Conservation (phyloP, 148 eudicot species). For the Persicaria maculosa region DNA sequence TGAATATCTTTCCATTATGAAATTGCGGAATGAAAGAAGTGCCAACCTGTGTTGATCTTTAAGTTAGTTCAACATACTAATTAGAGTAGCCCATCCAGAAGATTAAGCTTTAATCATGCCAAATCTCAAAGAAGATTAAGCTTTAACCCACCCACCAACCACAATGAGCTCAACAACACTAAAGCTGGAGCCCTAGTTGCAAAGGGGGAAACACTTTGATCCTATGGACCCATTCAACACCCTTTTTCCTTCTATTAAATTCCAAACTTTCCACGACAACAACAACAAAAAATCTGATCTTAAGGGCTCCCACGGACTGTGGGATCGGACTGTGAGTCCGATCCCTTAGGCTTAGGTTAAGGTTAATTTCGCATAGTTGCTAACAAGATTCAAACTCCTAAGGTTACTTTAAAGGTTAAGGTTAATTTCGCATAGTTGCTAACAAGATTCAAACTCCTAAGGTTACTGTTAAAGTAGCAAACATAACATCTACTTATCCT, state of each 20-base stretch:
- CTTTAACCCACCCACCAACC: constrained; percentile 7
- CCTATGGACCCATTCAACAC: constrained; percentile 1
- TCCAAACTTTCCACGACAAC: too few species aligned
- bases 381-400: too few species aligned
- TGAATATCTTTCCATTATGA: too few species aligned
- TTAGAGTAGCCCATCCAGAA: not conserved
- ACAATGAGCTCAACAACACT: constrained; percentile 4
- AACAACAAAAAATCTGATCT: not conserved
- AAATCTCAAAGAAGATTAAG: not conserved
- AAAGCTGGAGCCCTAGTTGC: not conserved
- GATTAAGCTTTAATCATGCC: constrained; percentile 10
- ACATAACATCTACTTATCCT: too few species aligned
- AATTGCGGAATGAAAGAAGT: too few species aligned
- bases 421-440: too few species aligned
- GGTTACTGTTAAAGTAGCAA: too few species aligned
- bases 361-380: too few species aligned
- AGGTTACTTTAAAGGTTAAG: too few species aligned
- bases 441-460: too few species aligned
- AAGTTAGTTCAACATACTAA: not conserved
- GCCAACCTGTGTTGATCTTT: not conserved
- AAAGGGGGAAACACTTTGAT: not conserved
- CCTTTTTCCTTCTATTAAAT: not conserved
- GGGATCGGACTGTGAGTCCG: too few species aligned
- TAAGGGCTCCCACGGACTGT: not conserved
- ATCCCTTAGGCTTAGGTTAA: too few species aligned